Conservation (phyloP, 352 stramenopile species). For the Phytophthora vignae region DNA sequence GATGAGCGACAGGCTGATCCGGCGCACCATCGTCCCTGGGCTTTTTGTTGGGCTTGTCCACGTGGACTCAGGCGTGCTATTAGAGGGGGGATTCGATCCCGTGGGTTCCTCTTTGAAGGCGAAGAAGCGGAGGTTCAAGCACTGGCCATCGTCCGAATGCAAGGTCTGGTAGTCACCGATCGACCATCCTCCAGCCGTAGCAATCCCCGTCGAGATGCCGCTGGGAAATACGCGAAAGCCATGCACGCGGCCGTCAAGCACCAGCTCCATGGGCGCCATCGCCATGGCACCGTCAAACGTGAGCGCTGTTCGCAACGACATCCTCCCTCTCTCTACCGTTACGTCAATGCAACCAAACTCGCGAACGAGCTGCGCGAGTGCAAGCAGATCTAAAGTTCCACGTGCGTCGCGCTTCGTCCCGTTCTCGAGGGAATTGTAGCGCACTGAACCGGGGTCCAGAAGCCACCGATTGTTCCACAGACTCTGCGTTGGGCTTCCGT, state of each 20-base stretch:
- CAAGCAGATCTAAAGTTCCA: conserved; percentile 8
- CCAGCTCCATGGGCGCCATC: conserved; percentile 25
- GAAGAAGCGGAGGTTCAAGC: conserved; percentile 15
- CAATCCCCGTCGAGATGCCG: conserved; percentile 24
- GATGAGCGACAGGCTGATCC: conserved; percentile 6
- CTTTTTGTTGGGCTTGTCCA: neutral
- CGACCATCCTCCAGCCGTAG: conserved; percentile 18
- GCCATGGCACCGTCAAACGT: neutral
- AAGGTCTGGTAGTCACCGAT: conserved; percentile 23
- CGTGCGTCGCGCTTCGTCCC: neutral
- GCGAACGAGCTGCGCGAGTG: conserved; percentile 7
- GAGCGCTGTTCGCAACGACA: conserved; percentile 19
- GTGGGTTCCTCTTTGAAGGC: neutral
- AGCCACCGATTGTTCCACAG: conserved; percentile 37
- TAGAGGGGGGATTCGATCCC: neutral
- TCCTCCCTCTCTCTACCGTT: neutral
- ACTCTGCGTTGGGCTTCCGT: neutral
- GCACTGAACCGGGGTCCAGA: conserved; percentile 25
- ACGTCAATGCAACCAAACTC: conserved; percentile 32
- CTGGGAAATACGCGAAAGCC: conserved; percentile 42
- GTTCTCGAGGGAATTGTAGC: neutral
- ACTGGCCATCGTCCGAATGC: conserved; percentile 1
- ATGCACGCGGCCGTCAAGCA: conserved; percentile 36
- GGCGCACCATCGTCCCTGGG: neutral
- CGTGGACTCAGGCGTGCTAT: neutral